Base-by-base conservation (phyloP, 768 basidiomycete species). In the Filobasidium wieringae region DNA sequence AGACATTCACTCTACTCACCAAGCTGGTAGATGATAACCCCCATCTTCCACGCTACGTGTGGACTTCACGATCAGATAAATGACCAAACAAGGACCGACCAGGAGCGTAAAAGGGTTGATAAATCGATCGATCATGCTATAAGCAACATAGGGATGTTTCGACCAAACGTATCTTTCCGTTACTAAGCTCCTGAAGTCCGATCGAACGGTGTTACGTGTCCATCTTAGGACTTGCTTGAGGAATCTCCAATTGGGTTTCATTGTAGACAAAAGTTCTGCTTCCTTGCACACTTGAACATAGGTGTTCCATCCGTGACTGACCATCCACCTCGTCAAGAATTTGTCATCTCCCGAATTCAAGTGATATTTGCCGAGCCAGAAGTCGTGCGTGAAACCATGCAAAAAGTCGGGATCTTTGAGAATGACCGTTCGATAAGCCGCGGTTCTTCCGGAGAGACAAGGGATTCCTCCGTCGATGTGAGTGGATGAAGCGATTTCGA, bases 161-260 rank as follows among this genome's bases (percentile, higher is more conserved):
- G 86, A 87, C 88, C 89, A 92, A 51, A 93, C 79, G 71, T 88
- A 75, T 55, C 90, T 74, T 69, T 93, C 89, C 78, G 81, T 91
- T 72, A 92, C 93, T 56, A 93, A 77, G 65, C 85, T 86, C 53
- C 91, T 79, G 63, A 92, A 68, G 78, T 93, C 90, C 1, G 85
- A 87, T 52, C 90, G 78, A 89, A 91, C 93, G 2, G 89, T 93
- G 77, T 93, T 93, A 61, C 90, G 77, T 15, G 89, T 93, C 90
- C 89, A 92, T 62, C 90, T 77, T 53, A 93, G 75, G 12, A 92
- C 90, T 72, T 93, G 91, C 76, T 91, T 90, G 74, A 92, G 76
- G 77, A 93, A 93, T 53, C 87, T 80, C 90, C 89, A 93, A 75
- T 93, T 88, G 27, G 88, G 88, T 75, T 93, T 93, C 90, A 92